Evolutionary conservation across 805 yeast genomes (phyloP).

Genomic region (Candida vaughaniae): DNA sequence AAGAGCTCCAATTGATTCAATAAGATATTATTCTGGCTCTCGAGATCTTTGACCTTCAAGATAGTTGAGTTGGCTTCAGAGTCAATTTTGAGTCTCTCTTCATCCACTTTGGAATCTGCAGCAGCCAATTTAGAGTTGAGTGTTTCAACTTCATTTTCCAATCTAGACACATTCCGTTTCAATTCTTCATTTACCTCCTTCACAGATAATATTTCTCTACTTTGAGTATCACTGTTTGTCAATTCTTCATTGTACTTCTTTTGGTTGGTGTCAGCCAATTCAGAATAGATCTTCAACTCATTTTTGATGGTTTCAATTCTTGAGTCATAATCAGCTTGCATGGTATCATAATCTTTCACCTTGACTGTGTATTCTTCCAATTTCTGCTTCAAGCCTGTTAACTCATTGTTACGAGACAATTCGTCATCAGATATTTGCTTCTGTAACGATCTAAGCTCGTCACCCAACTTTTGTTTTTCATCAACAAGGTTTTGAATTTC

Average conservation of each 20-base stretch:
- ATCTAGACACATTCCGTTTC: conserved; percentile 9
- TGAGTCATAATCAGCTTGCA: conserved; percentile 31
- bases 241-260: conserved; percentile 55
- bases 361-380: conserved; percentile 24
- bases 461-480: conserved; percentile 20
- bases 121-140: conserved; percentile 14
- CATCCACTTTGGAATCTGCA: conserved; percentile 20
- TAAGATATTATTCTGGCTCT: conserved; percentile 65
- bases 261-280: conserved; percentile 50
- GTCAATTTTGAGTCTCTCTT: conserved; percentile 22
- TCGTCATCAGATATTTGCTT: conserved; percentile 19
- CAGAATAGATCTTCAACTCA: conserved; percentile 42
- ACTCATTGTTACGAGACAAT: conserved; percentile 21
- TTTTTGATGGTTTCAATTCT: conserved; percentile 25
- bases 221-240: conserved; percentile 52
- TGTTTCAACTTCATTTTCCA: conserved; percentile 12
- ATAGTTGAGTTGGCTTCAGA: conserved; percentile 42
- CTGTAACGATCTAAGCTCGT: conserved; percentile 21
- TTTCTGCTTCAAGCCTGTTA: conserved; percentile 25
- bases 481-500: conserved; percentile 24
- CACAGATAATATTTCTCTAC: conserved; percentile 26
- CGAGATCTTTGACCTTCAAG: conserved; percentile 52
- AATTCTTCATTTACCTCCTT: conserved; percentile 19
- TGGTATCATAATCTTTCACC: conserved; percentile 32
- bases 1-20: conserved; percentile 62